phyloP scores from a whole-genome alignment of 768 basidiomycete genomes.

The Sporobolomyces pararoseus region DNA sequence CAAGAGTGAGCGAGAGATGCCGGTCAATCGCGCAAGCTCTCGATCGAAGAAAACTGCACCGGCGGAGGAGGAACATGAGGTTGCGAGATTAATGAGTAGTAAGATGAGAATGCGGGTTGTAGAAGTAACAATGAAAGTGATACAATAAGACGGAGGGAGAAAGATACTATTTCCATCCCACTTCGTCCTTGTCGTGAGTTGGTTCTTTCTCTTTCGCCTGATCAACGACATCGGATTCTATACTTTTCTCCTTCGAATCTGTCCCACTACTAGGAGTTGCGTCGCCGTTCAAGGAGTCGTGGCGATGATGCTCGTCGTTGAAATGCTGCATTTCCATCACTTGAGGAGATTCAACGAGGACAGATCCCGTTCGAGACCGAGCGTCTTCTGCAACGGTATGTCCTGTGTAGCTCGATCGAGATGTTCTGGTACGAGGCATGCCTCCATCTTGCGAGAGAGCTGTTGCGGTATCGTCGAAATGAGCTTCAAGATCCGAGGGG shows the following conservation, averaged over 20 bases:
- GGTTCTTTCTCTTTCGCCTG: background rate
- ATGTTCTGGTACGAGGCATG: background rate
- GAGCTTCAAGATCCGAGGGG: conserved; percentile 58
- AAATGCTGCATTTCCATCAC: background rate
- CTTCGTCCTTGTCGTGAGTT: conserved; percentile 7
- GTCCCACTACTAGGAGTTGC: background rate
- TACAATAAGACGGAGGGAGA: background rate
- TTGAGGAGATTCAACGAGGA: background rate
- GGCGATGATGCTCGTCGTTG: background rate
- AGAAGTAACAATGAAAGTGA: background rate
- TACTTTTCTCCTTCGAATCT: conserved; percentile 8
- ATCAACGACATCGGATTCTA: background rate
- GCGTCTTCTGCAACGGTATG: background rate
- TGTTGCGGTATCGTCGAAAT: conserved; percentile 32
- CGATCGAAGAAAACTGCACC: no score
- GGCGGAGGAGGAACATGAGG: no score
- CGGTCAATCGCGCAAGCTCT: no score
- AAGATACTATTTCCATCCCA: conserved; percentile 12
- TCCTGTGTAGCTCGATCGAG: background rate
- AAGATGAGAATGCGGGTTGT: background rate
- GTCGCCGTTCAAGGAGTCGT: background rate
- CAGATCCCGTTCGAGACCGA: background rate
- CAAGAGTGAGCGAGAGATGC: no score
- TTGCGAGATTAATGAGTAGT: no score
- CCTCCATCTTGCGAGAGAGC: conserved; percentile 2